These are phyloP conservation scores for Postia placenta DNA, from an alignment of 768 basidiomycete genomes.

Conservation along the genomic window DNA sequence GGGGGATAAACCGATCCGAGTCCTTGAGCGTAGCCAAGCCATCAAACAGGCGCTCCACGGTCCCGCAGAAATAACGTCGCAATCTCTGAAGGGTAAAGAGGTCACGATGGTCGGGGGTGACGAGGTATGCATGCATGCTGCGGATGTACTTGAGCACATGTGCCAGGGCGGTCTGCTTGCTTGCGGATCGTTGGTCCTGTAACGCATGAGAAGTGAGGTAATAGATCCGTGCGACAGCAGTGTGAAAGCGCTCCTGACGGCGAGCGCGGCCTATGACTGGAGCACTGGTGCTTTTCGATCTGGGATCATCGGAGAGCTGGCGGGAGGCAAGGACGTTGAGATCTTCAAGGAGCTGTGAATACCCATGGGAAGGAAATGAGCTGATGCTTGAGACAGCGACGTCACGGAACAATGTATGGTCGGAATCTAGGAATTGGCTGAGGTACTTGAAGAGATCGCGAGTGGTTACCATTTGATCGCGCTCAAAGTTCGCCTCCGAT, in stretches of 20 bases:
- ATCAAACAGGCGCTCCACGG: constrained; percentile 82
- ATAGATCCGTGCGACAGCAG: constrained; percentile 86
- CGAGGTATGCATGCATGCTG: constrained; percentile 75
- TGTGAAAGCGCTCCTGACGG: constrained; percentile 73
- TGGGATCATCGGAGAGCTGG: constrained; percentile 77
- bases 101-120: constrained; percentile 63
- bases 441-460: constrained; percentile 80
- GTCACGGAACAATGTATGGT: constrained; percentile 78
- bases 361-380: constrained; percentile 70
- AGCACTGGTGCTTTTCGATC: constrained; percentile 40
- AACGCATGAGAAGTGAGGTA: constrained; percentile 76
- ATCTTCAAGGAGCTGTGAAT: constrained; percentile 79
- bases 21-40: constrained; percentile 64
- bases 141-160: constrained; percentile 84
- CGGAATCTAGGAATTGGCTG: constrained; percentile 83
- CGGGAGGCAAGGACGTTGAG: constrained; percentile 73
- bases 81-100: constrained; percentile 74
- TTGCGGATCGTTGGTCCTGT: constrained; percentile 61
- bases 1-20: constrained; percentile 70
- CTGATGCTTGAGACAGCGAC: constrained; percentile 87
- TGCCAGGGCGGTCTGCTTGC: constrained; percentile 65
- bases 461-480: constrained; percentile 77
- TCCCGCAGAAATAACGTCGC: constrained; percentile 87
- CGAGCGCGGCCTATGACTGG: constrained; percentile 51
- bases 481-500: constrained; percentile 70